Percentiles rank a stretch among this genome's conserved stretches.
Evolutionary conservation across 495 filamentous ascomycete species (phyloP).

Genomic region (Alectoria sarmentosa): DNA sequence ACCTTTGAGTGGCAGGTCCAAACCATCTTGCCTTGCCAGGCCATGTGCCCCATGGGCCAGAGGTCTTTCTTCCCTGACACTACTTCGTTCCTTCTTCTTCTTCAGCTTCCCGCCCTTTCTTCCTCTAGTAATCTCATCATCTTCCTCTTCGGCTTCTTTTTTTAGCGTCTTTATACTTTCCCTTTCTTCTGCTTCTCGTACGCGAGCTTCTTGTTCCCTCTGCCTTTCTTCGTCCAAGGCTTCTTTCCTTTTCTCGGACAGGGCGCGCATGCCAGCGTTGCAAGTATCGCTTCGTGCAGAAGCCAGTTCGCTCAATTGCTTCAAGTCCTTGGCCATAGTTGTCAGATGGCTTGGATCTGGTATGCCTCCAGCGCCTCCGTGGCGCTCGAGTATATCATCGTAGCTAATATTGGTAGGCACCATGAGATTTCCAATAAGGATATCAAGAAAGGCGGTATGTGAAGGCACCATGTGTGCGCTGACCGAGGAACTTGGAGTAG

Average conservation of each 20-base stretch:
- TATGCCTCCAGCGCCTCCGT: constrained; percentile 55
- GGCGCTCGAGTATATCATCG: constrained; percentile 64
- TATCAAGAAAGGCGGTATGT: constrained; percentile 51
- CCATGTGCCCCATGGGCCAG: constrained; percentile 56
- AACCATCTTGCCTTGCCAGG: constrained; percentile 60
- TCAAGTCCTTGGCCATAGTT: constrained; percentile 58
- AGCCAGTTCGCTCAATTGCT: constrained; percentile 56
- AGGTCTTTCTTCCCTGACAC: constrained; percentile 49
- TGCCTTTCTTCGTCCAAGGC: constrained; percentile 45
- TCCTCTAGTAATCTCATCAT: constrained; percentile 39
- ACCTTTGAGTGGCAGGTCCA: constrained; percentile 52
- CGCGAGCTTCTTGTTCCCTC: constrained; percentile 36
- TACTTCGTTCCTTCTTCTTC: constrained; percentile 46
- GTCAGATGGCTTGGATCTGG: constrained; percentile 71
- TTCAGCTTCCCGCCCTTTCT: constrained; percentile 42
- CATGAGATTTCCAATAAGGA: constrained; percentile 56
- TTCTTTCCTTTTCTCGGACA: constrained; percentile 56
- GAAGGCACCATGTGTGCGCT: constrained; percentile 45
- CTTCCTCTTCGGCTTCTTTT: constrained; percentile 38
- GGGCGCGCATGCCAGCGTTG: constrained; percentile 65
- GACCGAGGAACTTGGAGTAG: constrained; percentile 62
- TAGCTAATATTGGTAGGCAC: constrained; percentile 53
- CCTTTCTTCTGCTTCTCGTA: constrained; percentile 38
- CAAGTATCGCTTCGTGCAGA: constrained; percentile 54
- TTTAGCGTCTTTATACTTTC: constrained; percentile 45